Evolutionary conservation across 305 asterid genomes (phyloP), one percentile per base, ranked within the genome.

Genomic region (Ruellia speciosa): DNA sequence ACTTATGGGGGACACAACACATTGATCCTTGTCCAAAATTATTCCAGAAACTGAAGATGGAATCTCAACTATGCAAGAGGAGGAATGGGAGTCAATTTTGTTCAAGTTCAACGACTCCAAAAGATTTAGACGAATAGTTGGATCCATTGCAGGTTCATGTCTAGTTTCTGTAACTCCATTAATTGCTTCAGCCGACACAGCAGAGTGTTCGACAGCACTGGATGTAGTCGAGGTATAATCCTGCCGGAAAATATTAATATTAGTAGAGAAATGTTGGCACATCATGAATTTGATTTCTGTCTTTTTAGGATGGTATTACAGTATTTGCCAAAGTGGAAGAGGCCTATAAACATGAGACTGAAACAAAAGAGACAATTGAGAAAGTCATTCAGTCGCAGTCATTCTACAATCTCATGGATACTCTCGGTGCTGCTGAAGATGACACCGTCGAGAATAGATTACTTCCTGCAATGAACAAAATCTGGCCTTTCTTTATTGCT

Each of bases 401-500:
- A 18, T 72, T 86, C 28, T 68, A 83, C 67, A 60, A 66, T 70
- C 95, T 88, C 63, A 79, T 61, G 52, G 97, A 92, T 68, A 72
- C 81, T 58, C 72, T 85, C 47, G 86, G 76, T 63, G 84, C 79
- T 55, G 70, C 81, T 41, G 87, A 75, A 77, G 97, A 88, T 75
- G 97, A 82, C 75, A 66, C 84, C 58, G 72, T 54, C 16, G 99
- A 88, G 73, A 88, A 84, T 62, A 71, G 90, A 78, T 71, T 85
- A 73, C 96, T 92, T 71, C 99, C 99, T 62, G 97, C 97, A 39
- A 71, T 80, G 83, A 92, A 92, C 64, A 88, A 86, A 81, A 80
- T 86, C 16, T 92, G 99, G 99, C 97, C 97, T 18, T 92, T 73
- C 72, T 74, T 92, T 67, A 82, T 88, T 56, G 63, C 90, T 54